phyloP scores from a whole-genome alignment of 768 basidiomycete genomes.

The Amanita exitialis region DNA sequence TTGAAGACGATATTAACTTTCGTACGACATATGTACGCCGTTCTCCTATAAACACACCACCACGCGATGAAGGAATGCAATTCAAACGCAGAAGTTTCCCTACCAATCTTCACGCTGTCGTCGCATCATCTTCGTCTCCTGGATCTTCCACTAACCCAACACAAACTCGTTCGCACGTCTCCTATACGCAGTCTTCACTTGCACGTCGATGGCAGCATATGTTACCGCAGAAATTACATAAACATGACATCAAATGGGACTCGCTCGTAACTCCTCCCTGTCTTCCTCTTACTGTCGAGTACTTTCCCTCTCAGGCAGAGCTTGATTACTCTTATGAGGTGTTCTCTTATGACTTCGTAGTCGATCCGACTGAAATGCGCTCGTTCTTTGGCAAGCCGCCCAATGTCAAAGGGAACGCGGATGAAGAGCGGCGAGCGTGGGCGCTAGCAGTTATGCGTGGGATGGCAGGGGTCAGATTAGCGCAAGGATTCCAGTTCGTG shows the following conservation, averaged over 20 bases:
- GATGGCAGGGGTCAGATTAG: slow-evolving; percentile 86
- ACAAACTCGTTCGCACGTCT: slow-evolving; percentile 43
- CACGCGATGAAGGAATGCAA: slow-evolving; percentile 51
- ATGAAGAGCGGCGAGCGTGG: slow-evolving; percentile 59
- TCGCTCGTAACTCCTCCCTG: slow-evolving; percentile 79
- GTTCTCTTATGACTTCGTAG: slow-evolving; percentile 81
- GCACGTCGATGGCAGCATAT: slow-evolving; percentile 88
- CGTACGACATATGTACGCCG: slow-evolving; percentile 38
- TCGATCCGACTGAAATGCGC: slow-evolving; percentile 75
- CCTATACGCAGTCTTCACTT: slow-evolving; percentile 60
- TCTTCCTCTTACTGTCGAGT: slow-evolving; percentile 84
- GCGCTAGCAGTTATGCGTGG: slow-evolving; percentile 80
- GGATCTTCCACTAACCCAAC: slow-evolving; percentile 54
- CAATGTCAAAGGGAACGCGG: slow-evolving; percentile 31
- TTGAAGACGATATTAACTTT: slow-evolving; percentile 47
- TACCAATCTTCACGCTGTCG: slow-evolving; percentile 25
- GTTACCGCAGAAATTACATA: slow-evolving; percentile 60
- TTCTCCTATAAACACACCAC: slow-evolving; percentile 62
- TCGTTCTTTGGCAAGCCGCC: slow-evolving; percentile 80
- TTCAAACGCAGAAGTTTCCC: slow-evolving; percentile 42
- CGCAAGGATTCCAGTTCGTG: slow-evolving; percentile 94
- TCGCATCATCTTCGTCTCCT: slow-evolving; percentile 38
- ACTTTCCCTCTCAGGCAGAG: slow-evolving; percentile 71
- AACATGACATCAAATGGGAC: slow-evolving; percentile 90
- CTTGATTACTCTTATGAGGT: slow-evolving; percentile 71